phyloP scores from a whole-genome alignment of 139 green algal genomes.

The Chlorella vulgaris region DNA sequence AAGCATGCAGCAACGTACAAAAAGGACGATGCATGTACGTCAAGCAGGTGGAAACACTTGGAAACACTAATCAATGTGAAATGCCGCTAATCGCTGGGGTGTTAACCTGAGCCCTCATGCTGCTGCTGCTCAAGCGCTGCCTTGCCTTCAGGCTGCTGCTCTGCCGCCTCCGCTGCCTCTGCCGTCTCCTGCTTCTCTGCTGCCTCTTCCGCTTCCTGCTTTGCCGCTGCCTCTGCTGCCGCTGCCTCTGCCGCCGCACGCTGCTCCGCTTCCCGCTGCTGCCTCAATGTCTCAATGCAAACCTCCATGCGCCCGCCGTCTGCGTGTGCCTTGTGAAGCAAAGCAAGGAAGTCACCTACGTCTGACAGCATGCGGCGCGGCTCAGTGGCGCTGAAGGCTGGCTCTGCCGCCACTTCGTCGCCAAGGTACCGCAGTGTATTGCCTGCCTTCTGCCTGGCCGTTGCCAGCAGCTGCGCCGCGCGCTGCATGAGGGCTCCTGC shows the following conservation, averaged over 20 bases:
- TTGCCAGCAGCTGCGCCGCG: constrained; percentile 8
- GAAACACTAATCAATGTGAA: neutral
- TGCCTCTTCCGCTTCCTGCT: neutral
- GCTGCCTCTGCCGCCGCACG: neutral
- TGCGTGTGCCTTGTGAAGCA: constrained; percentile 17
- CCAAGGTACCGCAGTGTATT: constrained; percentile 4
- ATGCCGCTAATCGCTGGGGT: neutral
- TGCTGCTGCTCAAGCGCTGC: no score
- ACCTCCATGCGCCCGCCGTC: constrained; percentile 31
- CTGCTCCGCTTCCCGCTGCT: constrained; percentile 5
- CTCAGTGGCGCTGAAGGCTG: neutral
- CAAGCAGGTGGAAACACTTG: neutral
- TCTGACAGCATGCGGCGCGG: constrained; percentile 27
- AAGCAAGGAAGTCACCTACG: constrained; percentile 14
- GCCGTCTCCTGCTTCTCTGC: neutral
- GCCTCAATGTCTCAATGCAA: constrained; percentile 4
- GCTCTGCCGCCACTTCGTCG: constrained; percentile 13
- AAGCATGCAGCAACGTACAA: neutral
- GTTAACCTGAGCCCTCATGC: neutral
- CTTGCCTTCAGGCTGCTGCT: neutral
- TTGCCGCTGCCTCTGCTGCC: neutral
- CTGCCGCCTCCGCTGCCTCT: neutral
- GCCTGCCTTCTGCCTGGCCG: neutral
- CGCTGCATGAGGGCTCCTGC: constrained; percentile 20
- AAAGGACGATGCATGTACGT: neutral